Percentiles rank a stretch among this genome's conserved stretches.
Evolutionary conservation across 352 stramenopile genomes (phyloP).

Genomic region (Discostella stelligera): DNA sequence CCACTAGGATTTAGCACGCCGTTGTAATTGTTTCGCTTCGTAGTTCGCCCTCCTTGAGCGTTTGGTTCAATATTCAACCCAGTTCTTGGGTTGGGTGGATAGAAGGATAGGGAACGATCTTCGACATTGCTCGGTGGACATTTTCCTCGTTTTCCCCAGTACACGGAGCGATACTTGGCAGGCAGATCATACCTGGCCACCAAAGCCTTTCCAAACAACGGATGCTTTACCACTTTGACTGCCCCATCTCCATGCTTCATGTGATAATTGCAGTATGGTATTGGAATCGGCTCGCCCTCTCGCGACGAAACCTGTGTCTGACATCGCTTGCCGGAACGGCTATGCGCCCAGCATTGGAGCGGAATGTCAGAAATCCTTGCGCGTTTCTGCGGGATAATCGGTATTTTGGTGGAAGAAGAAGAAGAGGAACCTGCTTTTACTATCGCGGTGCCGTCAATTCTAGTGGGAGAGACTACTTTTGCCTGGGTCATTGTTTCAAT

Average conservation of each 20-base stretch:
- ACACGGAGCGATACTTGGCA: slow-evolving; percentile 55
- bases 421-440: background rate
- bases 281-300: slow-evolving; percentile 66
- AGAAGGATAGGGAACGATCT: slow-evolving; percentile 63
- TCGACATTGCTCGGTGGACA: slow-evolving; percentile 49
- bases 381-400: slow-evolving; percentile 24
- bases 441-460: background rate
- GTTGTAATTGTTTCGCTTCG: slow-evolving; percentile 65
- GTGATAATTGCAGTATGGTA: slow-evolving; percentile 60
- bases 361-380: slow-evolving; percentile 20
- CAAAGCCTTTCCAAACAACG: slow-evolving; percentile 58
- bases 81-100: slow-evolving; percentile 57
- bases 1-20: slow-evolving; percentile 61
- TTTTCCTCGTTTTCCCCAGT: slow-evolving; percentile 52
- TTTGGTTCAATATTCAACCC: slow-evolving; percentile 51
- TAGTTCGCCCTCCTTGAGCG: slow-evolving; percentile 31
- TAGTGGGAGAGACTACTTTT: background rate
- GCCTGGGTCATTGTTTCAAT: background rate
- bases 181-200: slow-evolving; percentile 56
- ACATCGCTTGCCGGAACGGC: slow-evolving; percentile 44
- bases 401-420: background rate
- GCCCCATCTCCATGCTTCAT: slow-evolving; percentile 59
- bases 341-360: slow-evolving; percentile 65
- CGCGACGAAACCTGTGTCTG: slow-evolving; percentile 30
- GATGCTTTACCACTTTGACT: slow-evolving; percentile 56